Conservation (phyloP, 75 land plant genomes). For the Selaginella tamariscina region DNA sequence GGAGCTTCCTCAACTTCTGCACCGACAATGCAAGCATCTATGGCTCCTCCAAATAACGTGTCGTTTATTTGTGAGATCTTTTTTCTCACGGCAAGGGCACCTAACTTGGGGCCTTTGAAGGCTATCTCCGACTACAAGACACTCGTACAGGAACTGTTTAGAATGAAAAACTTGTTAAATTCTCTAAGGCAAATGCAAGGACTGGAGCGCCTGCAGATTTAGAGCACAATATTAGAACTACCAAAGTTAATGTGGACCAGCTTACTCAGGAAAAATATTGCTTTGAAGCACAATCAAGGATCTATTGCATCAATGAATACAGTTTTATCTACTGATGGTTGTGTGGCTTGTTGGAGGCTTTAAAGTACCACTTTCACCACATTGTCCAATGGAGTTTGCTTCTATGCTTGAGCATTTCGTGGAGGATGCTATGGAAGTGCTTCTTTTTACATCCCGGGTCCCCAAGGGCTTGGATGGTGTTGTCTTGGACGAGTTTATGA, state of each 20-base stretch:
- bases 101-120: constrained; percentile 82
- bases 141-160: constrained; percentile 51
- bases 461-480: constrained; percentile 83
- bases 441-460: constrained; percentile 70
- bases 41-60: constrained; percentile 30
- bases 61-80: constrained; percentile 94
- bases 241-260: constrained; percentile 58
- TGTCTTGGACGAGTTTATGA: constrained; percentile 89
- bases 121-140: constrained; percentile 72
- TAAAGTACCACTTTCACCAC: constrained; percentile 68
- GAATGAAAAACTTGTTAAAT: too few relatives aligned
- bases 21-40: too few relatives aligned
- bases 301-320: constrained; percentile 53
- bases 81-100: constrained; percentile 93
- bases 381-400: constrained; percentile 85
- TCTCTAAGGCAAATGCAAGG: constrained; percentile 56
- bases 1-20: too few relatives aligned
- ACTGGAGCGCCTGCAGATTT: constrained; percentile 53
- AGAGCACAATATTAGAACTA: constrained; percentile 43
- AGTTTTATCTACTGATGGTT: constrained; percentile 69
- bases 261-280: constrained; percentile 69
- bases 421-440: constrained; percentile 89
- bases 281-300: constrained; percentile 74
- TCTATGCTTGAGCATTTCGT: constrained; percentile 95
- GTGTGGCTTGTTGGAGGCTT: constrained; percentile 94